Evolutionary conservation across 176 grass and related monocot genomes (phyloP), one percentile per base, ranked within the genome.

Genomic region (Oryza glaberrima): DNA sequence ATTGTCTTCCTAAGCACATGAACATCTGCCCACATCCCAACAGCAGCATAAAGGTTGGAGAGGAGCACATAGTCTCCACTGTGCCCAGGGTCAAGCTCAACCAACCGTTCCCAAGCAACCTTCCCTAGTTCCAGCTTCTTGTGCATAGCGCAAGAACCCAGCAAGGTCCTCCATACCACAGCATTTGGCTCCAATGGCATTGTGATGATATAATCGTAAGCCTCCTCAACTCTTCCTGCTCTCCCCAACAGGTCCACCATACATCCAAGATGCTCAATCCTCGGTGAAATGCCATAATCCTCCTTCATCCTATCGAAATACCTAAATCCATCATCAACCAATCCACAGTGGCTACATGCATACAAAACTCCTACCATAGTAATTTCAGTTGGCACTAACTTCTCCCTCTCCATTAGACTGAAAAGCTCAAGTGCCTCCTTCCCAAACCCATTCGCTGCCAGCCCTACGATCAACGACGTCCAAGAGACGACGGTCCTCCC

Each of bases 201-300:
- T 52, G 84, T 91, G 28, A 49, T 52, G 17, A 94, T 93, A 85
- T 98, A 94, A 82, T 94, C 17, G 23, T 91, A 88, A 6, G 95
- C 92, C 75, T 93, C 78, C 34, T 98, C 67, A 3, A 98, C 95
- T 82, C 79, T 76, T 20, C 95, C 92, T 51, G 88, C 82, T 88
- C 95, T 90, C 15, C 90, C 92, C 43, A 98, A 83, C 17, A 98
- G 83, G 78, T 98, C 92, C 30, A 94, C 90, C 90, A 98, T 98
- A 78, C 95, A 98, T 30, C 95, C 90, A 44, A 91, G 78, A 79
- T 98, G 95, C 44, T 98, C 92, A 8, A 95, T 94, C 76, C 82
- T 91, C 4, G 88, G 95, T 40, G 23, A 47, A 34, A 98, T 93
- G 14, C 63, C 30, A 0, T 94, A 98, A 28, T 93, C 81, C 20